phyloP scores from a whole-genome alignment of 768 basidiomycete genomes.

The Russula compacta region DNA sequence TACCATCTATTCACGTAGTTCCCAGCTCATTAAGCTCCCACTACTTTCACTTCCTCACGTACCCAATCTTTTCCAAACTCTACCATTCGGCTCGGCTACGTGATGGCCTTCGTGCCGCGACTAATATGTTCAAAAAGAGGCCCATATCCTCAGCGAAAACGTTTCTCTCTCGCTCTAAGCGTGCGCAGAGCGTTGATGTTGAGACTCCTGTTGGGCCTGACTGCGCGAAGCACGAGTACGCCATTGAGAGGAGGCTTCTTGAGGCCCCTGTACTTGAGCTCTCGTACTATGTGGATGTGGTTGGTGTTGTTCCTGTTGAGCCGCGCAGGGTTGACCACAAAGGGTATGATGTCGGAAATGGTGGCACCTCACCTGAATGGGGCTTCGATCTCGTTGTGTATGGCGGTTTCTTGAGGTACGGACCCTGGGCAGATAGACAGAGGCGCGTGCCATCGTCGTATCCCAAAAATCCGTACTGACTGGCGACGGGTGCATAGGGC shows the following conservation, averaged over 20 bases:
- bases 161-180: slow-evolving; percentile 22
- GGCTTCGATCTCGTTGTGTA: slow-evolving; percentile 79
- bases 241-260: slow-evolving; percentile 73
- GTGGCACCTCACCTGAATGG: slow-evolving; percentile 87
- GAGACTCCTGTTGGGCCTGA: slow-evolving; percentile 48
- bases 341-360: slow-evolving; percentile 68
- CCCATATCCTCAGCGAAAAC: background rate
- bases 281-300: slow-evolving; percentile 79
- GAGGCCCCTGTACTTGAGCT: slow-evolving; percentile 72
- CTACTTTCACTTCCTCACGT: slow-evolving; percentile 14
- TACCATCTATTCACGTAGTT: background rate
- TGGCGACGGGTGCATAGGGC: slow-evolving; percentile 34
- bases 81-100: slow-evolving; percentile 14
- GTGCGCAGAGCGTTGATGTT: slow-evolving; percentile 37
- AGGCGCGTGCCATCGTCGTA: slow-evolving; percentile 36
- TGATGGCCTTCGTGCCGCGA: background rate
- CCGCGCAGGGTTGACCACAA: slow-evolving; percentile 24
- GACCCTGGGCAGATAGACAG: slow-evolving; percentile 96
- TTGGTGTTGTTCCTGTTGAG: slow-evolving; percentile 56
- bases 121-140: background rate
- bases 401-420: slow-evolving; percentile 71
- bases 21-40: slow-evolving; percentile 12
- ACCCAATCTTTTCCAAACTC: slow-evolving; percentile 15
- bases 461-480: background rate
- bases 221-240: slow-evolving; percentile 66